phyloP scores from a whole-genome alignment of 2,329 filamentous ascomycete species.

The Colletotrichum gigasporum region DNA sequence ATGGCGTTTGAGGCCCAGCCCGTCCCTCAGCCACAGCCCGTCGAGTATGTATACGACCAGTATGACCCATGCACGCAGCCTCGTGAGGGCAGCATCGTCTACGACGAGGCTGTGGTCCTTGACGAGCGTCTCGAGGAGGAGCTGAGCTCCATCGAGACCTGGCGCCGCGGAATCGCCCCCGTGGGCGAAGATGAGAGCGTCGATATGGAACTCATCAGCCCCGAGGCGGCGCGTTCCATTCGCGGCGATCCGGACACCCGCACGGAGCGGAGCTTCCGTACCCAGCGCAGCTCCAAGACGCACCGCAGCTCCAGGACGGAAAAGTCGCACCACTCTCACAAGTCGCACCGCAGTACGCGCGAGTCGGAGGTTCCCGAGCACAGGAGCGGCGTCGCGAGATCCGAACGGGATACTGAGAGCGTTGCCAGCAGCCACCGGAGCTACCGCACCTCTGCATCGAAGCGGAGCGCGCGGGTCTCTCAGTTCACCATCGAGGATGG shows the following conservation, averaged over 20 bases:
- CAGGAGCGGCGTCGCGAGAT: slow-evolving; percentile 35
- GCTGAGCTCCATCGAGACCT: slow-evolving; percentile 66
- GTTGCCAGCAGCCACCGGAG: slow-evolving; percentile 50
- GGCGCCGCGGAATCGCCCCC: slow-evolving; percentile 65
- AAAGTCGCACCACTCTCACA: slow-evolving; percentile 40
- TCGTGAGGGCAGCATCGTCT: slow-evolving; percentile 40
- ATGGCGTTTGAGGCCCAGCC: slow-evolving; percentile 41
- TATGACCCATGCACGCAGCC: slow-evolving; percentile 16
- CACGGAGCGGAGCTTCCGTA: slow-evolving; percentile 45
- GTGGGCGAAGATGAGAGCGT: slow-evolving; percentile 56
- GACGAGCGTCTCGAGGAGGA: slow-evolving; percentile 54
- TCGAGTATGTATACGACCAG: slow-evolving; percentile 22
- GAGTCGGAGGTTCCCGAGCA: slow-evolving; percentile 33
- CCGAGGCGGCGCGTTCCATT: slow-evolving; percentile 60
- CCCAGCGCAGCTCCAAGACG: slow-evolving; percentile 37
- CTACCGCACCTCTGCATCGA: slow-evolving; percentile 38
- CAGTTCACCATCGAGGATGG: slow-evolving; percentile 46
- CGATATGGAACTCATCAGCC: slow-evolving; percentile 67
- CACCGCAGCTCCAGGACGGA: slow-evolving; percentile 37
- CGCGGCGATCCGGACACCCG: slow-evolving; percentile 52
- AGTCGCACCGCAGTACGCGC: slow-evolving; percentile 39
- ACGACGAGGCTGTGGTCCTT: slow-evolving; percentile 66
- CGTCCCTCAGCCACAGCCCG: slow-evolving; percentile 19
- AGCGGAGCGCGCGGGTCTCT: slow-evolving; percentile 44
- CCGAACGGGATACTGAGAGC: slow-evolving; percentile 43